These are phyloP conservation scores for Wickerhamomyces canadensis DNA, from an alignment of 805 yeast species.

Conservation along the genomic window DNA sequence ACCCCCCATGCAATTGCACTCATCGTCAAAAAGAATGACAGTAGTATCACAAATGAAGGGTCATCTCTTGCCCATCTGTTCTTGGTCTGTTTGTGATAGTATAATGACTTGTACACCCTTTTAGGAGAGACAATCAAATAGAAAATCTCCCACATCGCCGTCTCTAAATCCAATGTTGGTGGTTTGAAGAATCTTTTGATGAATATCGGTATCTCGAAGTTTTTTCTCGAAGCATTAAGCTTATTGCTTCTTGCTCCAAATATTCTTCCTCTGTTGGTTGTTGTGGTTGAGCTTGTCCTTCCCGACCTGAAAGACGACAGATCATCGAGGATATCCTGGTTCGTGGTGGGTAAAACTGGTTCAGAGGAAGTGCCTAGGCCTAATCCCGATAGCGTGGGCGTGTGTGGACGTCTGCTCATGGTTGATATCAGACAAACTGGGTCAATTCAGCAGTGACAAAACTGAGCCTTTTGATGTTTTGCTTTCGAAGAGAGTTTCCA, in stretches of 20 bases:
- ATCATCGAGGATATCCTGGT: slow-evolving; percentile 19
- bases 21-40: slow-evolving; percentile 58
- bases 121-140: slow-evolving; percentile 70
- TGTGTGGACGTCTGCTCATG: slow-evolving; percentile 5
- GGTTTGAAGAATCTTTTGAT: slow-evolving; percentile 55
- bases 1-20: slow-evolving; percentile 91
- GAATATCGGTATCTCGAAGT: slow-evolving; percentile 28
- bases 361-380: slow-evolving; percentile 1
- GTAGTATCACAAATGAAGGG: slow-evolving; percentile 76
- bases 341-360: slow-evolving; percentile 14
- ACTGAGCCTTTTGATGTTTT: too few relatives aligned
- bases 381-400: slow-evolving; percentile 1
- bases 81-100: slow-evolving; percentile 75
- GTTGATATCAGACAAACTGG: too few relatives aligned
- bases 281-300: slow-evolving; percentile 11
- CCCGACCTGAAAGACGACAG: slow-evolving; percentile 20
- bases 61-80: slow-evolving; percentile 87
- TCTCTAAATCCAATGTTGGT: slow-evolving; percentile 82
- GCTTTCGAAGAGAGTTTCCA: not conserved
- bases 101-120: slow-evolving; percentile 75
- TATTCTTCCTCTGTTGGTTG: slow-evolving; percentile 2
- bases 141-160: slow-evolving; percentile 88
- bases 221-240: slow-evolving; percentile 5
- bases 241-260: slow-evolving; percentile 8
- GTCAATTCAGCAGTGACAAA: too few relatives aligned